Base-by-base conservation (phyloP, 2,329 filamentous ascomycete genomes). In the Fusarium marasasianum region DNA sequence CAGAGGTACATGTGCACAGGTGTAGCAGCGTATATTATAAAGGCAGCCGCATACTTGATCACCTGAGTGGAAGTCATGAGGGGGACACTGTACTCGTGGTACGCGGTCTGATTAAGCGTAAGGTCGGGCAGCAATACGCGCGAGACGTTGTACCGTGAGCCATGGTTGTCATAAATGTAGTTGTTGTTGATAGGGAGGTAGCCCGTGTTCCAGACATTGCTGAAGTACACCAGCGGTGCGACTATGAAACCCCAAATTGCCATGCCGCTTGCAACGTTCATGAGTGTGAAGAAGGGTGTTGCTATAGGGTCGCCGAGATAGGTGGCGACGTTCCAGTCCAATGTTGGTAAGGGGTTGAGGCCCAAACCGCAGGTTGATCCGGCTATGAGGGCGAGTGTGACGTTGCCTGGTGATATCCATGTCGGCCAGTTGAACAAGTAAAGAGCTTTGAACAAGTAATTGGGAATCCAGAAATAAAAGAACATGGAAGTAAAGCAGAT, bases 81-180 rank as follows among this genome's bases (percentile, higher is more conserved):
- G 4, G 91, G 83, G 1, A 90, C 88, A 80, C 81, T 63, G 41
- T 89, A 91, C 5, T 80, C 78, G 41, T 83, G 80, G 75, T 91
- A 91, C 4, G 86, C 86, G 5, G 83, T 82, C 29, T 86, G 76
- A 69, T 91, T 84, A 22, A 91, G 84, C 1, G 84, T 87, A 62
- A 85, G 83, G 40, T 86, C 81, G 2, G 81, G 69, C 26, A 84
- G 85, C 11, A 91, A 83, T 29, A 91, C 88, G 5, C 84, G 84
- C 17, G 80, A 82, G 20, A 89, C 85, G 29, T 89, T 85, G 75
- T 91, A 91, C 1, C 79, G 54, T 3, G 77, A 76, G 17, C 87
- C 88, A 1, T 85, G 88, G 66, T 91, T 91, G 79, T 91, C 89
- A 67, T 87, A 91, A 1, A 86, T 86, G 51, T 85, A 83, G 29